phyloP scores from a whole-genome alignment of 2,329 filamentous ascomycete species.

The Stemphylium vesicarium region DNA sequence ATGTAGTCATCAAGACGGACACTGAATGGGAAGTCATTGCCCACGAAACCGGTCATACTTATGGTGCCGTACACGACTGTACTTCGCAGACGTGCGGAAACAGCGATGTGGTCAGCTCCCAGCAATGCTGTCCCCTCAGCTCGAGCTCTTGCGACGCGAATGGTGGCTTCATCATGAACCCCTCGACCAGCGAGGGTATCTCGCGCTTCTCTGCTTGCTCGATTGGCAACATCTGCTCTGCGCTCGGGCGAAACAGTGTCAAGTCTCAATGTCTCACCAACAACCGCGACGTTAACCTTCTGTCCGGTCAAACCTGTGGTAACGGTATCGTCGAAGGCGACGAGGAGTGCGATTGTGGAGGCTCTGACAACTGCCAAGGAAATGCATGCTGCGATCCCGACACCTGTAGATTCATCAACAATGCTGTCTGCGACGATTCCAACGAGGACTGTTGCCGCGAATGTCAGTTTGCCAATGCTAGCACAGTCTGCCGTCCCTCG shows the following conservation, averaged over 20 bases:
- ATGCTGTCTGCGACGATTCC: conserved; percentile 79
- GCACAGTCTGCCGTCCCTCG: conserved; percentile 78
- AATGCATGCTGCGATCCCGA: conserved; percentile 84
- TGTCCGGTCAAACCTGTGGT: conserved; percentile 84
- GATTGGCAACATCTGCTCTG: conserved; percentile 92
- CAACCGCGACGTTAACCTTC: conserved; percentile 82
- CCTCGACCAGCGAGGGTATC: conserved; percentile 76
- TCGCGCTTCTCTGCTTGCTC: conserved; percentile 84
- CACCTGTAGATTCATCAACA: conserved; percentile 82
- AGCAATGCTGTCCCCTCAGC: conserved; percentile 82
- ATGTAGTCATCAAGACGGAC: conserved; percentile 83
- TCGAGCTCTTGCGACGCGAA: conserved; percentile 72
- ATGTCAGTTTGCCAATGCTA: conserved; percentile 71
- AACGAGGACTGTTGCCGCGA: conserved; percentile 83
- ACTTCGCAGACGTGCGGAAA: conserved; percentile 70
- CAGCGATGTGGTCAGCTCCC: conserved; percentile 63
- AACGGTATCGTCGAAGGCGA: conserved; percentile 96
- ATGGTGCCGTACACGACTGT: conserved; percentile 96
- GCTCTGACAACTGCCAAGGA: conserved; percentile 69
- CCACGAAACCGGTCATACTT: conserved; percentile 92
- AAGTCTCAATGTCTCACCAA: conserved; percentile 79
- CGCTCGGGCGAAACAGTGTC: conserved; percentile 77
- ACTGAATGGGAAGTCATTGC: conserved; percentile 96
- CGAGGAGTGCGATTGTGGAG: conserved; percentile 96
- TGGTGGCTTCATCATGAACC: conserved; percentile 93